A percentile compares a stretch with the other conserved stretches of the same genome.
These are phyloP conservation scores for Clarireedia hainanense DNA, from an alignment of 2,329 filamentous ascomycete genomes.

Conservation along the genomic window DNA sequence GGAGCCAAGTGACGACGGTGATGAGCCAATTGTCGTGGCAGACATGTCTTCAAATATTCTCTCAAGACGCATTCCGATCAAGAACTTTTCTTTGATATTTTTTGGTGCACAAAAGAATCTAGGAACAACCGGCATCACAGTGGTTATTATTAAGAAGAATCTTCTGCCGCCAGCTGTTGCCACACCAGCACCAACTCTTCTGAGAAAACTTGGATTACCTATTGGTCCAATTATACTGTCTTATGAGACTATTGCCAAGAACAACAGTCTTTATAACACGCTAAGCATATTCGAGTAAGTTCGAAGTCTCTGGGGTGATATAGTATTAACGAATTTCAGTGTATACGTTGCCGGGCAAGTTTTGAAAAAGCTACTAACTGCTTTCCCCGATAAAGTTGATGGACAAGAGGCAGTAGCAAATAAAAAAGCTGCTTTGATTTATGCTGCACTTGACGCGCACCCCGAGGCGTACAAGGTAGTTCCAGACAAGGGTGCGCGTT, in stretches of 20 bases:
- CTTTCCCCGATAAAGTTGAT: constrained; percentile 59
- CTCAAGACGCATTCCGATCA: constrained; percentile 66
- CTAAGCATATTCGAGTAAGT: constrained; percentile 76
- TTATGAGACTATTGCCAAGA: constrained; percentile 81
- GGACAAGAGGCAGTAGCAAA: constrained; percentile 69
- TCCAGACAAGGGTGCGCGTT: constrained; percentile 66
- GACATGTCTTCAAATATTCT: constrained; percentile 97
- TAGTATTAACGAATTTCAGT: constrained; percentile 33
- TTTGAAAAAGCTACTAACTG: constrained; percentile 63
- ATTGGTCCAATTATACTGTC: constrained; percentile 73
- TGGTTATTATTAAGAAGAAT: constrained; percentile 75
- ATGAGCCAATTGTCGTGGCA: constrained; percentile 70
- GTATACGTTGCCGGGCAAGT: constrained; percentile 89
- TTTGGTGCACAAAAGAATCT: constrained; percentile 95
- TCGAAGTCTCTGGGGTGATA: constrained; percentile 9
- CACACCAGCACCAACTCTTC: constrained; percentile 58
- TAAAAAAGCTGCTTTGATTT: constrained; percentile 70
- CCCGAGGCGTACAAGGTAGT: constrained; percentile 65
- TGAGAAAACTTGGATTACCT: constrained; percentile 68
- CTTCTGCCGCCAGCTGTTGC: constrained; percentile 61
- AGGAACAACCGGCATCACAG: constrained; percentile 76
- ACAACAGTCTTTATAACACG: constrained; percentile 94
- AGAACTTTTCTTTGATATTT: constrained; percentile 78
- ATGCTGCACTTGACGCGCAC: constrained; percentile 66
- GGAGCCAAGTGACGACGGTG: constrained; percentile 47